These are phyloP conservation scores for Gossypium schwendimanii DNA, from an alignment of 441 rosid species.

Conservation along the genomic window DNA sequence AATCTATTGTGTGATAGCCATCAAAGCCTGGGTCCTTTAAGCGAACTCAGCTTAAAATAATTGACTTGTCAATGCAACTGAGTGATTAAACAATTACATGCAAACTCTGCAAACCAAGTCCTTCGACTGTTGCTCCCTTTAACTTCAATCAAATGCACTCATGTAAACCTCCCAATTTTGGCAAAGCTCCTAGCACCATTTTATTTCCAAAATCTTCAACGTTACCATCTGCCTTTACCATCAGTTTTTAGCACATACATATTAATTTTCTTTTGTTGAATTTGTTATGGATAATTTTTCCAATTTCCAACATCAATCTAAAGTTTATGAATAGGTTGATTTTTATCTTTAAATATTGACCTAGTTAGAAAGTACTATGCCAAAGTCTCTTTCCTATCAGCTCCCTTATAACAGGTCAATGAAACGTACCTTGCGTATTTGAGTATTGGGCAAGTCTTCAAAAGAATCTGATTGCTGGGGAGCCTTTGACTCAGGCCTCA, in stretches of 20 bases:
- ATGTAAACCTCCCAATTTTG: conserved; percentile 2
- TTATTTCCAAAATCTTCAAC: not conserved
- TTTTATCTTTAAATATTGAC: not conserved
- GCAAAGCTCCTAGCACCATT: not conserved
- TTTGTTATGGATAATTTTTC: not conserved
- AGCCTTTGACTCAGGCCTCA: conserved; percentile 34
- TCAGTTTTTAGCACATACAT: not conserved
- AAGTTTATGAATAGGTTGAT: not conserved
- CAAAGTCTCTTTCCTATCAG: not conserved
- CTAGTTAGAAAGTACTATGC: not conserved
- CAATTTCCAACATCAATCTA: not conserved
- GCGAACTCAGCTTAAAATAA: not conserved
- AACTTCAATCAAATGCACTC: conserved; percentile 2
- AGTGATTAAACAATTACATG: not conserved
- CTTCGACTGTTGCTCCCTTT: not conserved
- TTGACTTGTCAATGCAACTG: not conserved
- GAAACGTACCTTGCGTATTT: conserved; percentile 85
- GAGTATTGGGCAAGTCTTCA: conserved; percentile 86
- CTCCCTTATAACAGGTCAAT: not conserved
- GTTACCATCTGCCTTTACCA: not conserved
- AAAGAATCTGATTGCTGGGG: conserved; percentile 47
- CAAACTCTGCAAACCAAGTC: not conserved
- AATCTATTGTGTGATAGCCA: not conserved
- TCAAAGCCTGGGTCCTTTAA: not conserved
- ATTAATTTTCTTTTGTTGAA: not conserved